These are phyloP conservation scores for Monascus ruber DNA, from an alignment of 2,329 filamentous ascomycete genomes.

Conservation along the genomic window DNA sequence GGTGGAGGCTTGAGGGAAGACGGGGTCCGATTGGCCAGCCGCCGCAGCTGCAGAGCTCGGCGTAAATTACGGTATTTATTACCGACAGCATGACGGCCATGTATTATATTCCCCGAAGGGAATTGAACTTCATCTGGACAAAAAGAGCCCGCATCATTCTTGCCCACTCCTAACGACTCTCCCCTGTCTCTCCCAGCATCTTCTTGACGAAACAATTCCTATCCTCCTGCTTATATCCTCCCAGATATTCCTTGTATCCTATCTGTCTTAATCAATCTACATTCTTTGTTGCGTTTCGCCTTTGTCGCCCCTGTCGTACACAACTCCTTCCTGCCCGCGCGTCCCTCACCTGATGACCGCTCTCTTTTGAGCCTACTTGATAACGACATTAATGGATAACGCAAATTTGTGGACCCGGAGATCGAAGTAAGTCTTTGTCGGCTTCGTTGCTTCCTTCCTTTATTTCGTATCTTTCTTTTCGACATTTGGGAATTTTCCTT, in stretches of 20 bases:
- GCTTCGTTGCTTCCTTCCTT: background rate
- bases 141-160: too few species aligned
- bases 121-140: too few species aligned
- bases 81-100: too few species aligned
- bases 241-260: background rate
- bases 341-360: slow-evolving; percentile 24
- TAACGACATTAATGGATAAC: slow-evolving; percentile 36
- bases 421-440: slow-evolving; percentile 31
- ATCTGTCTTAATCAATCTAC: background rate
- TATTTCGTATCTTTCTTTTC: background rate
- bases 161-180: too few species aligned
- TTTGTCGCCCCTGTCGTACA: slow-evolving; percentile 1
- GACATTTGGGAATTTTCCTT: background rate
- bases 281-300: background rate
- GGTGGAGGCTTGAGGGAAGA: slow-evolving; percentile 12
- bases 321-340: slow-evolving; percentile 1
- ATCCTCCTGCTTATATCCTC: slow-evolving; percentile 7
- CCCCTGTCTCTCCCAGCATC: too few species aligned
- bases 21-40: slow-evolving; percentile 16
- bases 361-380: slow-evolving; percentile 24
- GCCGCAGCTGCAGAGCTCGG: too few species aligned
- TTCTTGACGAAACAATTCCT: background rate
- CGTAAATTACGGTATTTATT: too few species aligned
- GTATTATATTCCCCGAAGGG: too few species aligned
- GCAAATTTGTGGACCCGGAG: slow-evolving; percentile 40